phyloP scores from a whole-genome alignment of 2,329 filamentous ascomycete genomes.

The Botryosphaeria dothidea region DNA sequence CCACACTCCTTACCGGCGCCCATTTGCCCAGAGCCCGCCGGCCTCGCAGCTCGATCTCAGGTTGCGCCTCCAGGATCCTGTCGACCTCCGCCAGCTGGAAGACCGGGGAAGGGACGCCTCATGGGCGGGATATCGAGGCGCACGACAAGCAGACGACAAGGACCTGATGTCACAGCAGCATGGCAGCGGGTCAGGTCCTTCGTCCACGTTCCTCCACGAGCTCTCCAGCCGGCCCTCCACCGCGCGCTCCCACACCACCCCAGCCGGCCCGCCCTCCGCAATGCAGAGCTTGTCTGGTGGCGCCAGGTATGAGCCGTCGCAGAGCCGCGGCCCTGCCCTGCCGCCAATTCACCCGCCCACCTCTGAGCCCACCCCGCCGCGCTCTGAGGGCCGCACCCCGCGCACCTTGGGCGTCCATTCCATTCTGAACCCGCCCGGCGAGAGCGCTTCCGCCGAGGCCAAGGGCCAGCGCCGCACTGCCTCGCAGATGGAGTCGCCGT shows the following conservation, averaged over 20 bases:
- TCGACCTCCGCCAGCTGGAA: constrained; percentile 24
- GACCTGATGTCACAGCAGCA: constrained; percentile 21
- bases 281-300: constrained; percentile 19
- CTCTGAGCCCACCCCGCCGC: constrained; percentile 22
- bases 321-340: constrained; percentile 10
- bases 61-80: constrained; percentile 34
- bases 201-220: constrained; percentile 17
- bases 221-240: not conserved
- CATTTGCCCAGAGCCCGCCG: constrained; percentile 26
- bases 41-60: constrained; percentile 21
- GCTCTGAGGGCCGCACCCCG: constrained; percentile 30
- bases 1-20: constrained; percentile 29
- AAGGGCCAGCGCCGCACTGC: constrained; percentile 42
- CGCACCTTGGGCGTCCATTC: constrained; percentile 46
- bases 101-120: constrained; percentile 28
- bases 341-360: constrained; percentile 16
- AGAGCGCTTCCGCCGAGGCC: constrained; percentile 32
- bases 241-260: constrained; percentile 8
- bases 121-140: constrained; percentile 28
- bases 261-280: constrained; percentile 5
- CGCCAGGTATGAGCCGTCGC: constrained; percentile 13
- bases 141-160: constrained; percentile 14
- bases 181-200: constrained; percentile 21
- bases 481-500: constrained; percentile 46
- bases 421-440: constrained; percentile 46